Base-by-base conservation (phyloP, 495 filamentous ascomycete species). In the Wilcoxina mikolae region DNA sequence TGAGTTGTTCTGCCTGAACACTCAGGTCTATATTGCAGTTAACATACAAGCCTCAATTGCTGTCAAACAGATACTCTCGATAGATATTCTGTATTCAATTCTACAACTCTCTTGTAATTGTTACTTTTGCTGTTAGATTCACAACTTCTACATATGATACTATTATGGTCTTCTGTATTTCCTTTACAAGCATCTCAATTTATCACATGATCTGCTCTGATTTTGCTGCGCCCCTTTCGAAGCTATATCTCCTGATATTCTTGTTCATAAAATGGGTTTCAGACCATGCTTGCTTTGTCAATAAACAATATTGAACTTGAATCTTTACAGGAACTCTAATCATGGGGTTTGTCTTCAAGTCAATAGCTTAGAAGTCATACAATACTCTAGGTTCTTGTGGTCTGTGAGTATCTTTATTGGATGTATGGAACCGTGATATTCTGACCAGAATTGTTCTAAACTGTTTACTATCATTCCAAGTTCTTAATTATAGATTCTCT, bases 321-420 rank as follows among this genome's bases (percentile, higher is more conserved):
- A 60, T 4, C 27, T 39, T 0, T 28, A 56, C 3, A 60, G 42
- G 22, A 48, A 54, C 31, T 60, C 54, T 0, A 44, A 35, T 42
- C 43, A 57, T 10, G 28, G 2, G 0, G 48, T 49, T 22, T 59
- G 47, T 0, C 45, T 15, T 0, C 25, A 41, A 24, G 53, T 53
- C 0, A 57, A 4, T 0, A 53, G 45, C 18, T 57, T 53, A 1
- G 50, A 39, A 3, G 39, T 58, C 28, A 64, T 65, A 29, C 67
- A 65, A 24, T 67, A 64, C 26, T 64, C 51, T 9, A 69, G 33
- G 12, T 60, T 57, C 12, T 57, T 53, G 33, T 68, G 58, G 23
- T 70, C 60, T 0, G 52, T 58, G 44, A 56, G 46, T 10, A 58
- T 42, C 23, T 55, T 46, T 5, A 62, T 50, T 1, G 57, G 50